Conservation (phyloP, 2,329 filamentous ascomycete genomes). For the Ophiostoma sp. region DNA sequence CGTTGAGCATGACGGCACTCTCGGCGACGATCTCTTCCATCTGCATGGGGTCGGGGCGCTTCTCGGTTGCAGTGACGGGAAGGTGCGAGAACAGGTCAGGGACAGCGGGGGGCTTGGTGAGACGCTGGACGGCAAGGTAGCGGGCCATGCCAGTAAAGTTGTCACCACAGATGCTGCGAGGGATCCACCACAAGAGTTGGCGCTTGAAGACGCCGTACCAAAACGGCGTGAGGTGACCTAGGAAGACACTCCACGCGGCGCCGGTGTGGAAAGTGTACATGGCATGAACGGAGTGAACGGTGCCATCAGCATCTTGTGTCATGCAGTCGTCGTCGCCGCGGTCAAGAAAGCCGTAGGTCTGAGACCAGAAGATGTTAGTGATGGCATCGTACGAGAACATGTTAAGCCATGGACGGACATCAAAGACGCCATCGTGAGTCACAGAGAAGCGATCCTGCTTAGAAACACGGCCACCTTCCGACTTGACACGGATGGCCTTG, state of each 20-base stretch:
- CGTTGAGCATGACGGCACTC: conserved; percentile 1
- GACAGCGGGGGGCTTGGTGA: neutral
- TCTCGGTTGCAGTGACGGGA: neutral
- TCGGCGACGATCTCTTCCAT: neutral
- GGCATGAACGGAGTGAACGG: neutral
- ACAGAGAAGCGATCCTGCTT: neutral
- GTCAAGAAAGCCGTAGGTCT: neutral
- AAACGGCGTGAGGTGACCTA: neutral
- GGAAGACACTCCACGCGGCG: neutral
- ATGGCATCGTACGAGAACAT: conserved; percentile 1
- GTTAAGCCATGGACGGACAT: neutral
- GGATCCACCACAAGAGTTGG: neutral
- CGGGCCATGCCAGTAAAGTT: neutral
- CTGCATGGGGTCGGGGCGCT: neutral
- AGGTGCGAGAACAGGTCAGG: neutral
- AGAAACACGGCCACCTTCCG: neutral
- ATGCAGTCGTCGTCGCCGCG: neutral
- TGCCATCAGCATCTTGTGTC: neutral
- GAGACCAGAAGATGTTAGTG: neutral
- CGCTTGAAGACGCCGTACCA: neutral
- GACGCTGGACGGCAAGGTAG: neutral
- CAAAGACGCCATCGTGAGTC: neutral
- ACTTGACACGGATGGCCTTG: neutral
- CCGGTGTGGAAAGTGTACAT: neutral
- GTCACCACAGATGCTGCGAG: neutral